These are phyloP conservation scores for Lasiosphaeris hirsuta DNA, from an alignment of 495 filamentous ascomycete species.

Conservation along the genomic window DNA sequence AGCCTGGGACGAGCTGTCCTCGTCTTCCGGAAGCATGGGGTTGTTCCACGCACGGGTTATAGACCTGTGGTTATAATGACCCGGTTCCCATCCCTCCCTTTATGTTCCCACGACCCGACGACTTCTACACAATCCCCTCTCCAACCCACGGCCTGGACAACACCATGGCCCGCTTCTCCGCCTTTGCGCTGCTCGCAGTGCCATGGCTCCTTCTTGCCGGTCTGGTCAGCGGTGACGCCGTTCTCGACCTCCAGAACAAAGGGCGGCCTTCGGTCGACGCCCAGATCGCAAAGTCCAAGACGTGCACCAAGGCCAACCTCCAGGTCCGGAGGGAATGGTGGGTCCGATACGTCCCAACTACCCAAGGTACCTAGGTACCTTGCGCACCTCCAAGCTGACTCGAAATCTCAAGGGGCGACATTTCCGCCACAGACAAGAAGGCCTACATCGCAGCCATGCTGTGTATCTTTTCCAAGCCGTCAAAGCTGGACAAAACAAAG, in stretches of 20 bases:
- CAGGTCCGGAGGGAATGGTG: conserved; percentile 49
- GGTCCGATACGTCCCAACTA: too few relatives aligned
- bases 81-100: conserved; percentile 6
- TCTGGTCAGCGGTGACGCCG: conserved; percentile 36
- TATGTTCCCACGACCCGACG: background rate
- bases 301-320: conserved; percentile 48
- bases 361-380: too few relatives aligned
- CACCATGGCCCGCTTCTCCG: conserved; percentile 28
- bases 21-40: too few relatives aligned
- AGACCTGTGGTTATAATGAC: conserved; percentile 5
- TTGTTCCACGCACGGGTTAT: too few relatives aligned
- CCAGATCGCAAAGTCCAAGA: conserved; percentile 40
- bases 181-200: conserved; percentile 27
- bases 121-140: background rate
- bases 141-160: background rate
- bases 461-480: conserved; percentile 57
- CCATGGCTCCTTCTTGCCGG: conserved; percentile 26
- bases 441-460: conserved; percentile 62
- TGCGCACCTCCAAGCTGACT: conserved; percentile 2
- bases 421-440: conserved; percentile 48
- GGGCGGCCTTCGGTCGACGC: conserved; percentile 39
- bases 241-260: conserved; percentile 40
- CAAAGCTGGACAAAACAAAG: conserved; percentile 39
- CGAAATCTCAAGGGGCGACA: conserved; percentile 42
- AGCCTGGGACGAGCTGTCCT: background rate